Evolutionary conservation across 2,329 filamentous ascomycete species (phyloP).

Genomic region (Aspergillus chevalieri): DNA sequence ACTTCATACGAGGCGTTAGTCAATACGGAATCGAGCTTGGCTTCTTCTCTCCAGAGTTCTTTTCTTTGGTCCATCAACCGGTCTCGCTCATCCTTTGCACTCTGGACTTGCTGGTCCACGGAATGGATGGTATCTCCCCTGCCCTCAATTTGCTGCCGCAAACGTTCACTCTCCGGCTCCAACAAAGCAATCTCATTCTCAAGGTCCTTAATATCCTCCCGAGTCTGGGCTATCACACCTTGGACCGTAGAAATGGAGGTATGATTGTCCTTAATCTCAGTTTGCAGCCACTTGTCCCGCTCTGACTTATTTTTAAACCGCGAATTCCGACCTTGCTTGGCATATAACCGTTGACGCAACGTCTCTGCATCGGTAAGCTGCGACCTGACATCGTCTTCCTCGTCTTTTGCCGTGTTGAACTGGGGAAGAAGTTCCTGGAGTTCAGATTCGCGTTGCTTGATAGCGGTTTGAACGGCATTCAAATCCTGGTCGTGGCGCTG

Average conservation of each 20-base stretch:
- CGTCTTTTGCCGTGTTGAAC: constrained; percentile 65
- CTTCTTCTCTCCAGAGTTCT: constrained; percentile 79
- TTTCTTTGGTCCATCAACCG: constrained; percentile 80
- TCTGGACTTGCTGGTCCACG: constrained; percentile 66
- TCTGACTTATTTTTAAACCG: constrained; percentile 85
- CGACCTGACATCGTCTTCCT: constrained; percentile 65
- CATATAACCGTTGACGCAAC: constrained; percentile 70
- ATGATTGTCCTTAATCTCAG: constrained; percentile 75
- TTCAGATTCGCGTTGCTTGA: constrained; percentile 69
- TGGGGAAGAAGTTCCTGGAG: constrained; percentile 68
- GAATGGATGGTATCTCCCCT: constrained; percentile 68
- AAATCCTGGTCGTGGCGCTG: constrained; percentile 66
- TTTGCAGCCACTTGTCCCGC: constrained; percentile 73
- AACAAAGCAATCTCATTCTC: constrained; percentile 64
- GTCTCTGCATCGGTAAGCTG: constrained; percentile 72
- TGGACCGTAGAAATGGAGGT: constrained; percentile 71
- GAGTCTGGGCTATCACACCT: constrained; percentile 74
- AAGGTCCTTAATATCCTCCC: constrained; percentile 71
- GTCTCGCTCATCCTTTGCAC: constrained; percentile 72
- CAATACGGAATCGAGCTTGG: constrained; percentile 73
- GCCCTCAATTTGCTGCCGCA: constrained; percentile 69
- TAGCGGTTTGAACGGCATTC: constrained; percentile 64
- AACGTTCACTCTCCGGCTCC: constrained; percentile 63
- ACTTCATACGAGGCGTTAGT: constrained; percentile 69
- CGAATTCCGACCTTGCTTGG: constrained; percentile 83